Evolutionary conservation across 108 stramenopile species (phyloP), one percentile per base, ranked within the genome.

Genomic region (Fragilaria crotonensis): DNA sequence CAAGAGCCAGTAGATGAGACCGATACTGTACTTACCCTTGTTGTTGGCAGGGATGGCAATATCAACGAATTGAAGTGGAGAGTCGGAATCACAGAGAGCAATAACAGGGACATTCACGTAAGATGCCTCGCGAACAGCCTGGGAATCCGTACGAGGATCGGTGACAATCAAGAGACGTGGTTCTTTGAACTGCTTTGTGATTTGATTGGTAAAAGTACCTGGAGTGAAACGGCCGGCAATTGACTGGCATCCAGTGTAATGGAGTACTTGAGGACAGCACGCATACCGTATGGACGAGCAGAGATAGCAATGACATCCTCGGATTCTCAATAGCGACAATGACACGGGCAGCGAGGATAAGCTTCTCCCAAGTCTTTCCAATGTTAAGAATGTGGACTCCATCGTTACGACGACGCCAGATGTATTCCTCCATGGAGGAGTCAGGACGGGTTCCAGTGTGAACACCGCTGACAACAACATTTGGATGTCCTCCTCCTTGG

Each of bases 21-120:
- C 99, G 66, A 99, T 99, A 64, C 95, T 96, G 74, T 81, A 93
- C 82, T 96, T 98, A 61, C 97, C 97, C 93, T 98, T 98, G 96
- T 99, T 99, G 96, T 99, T 99, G 68, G 93, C 94, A 44, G 99
- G 99, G 68, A 99, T 99, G 73, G 99, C 99, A 66, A 97, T 84
- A 75, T 99, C 99, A 41, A 99, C 93, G 72, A 86, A 93, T 73
- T 96, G 94, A 46, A 98, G 81, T 52, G 99, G 99, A 57, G 97
- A 98, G 78, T 99, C 99, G 30, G 95, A 94, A 76, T 99, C 96
- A 72, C 97, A 97, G 59, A 99, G 91, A 32, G 96, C 97, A 67
- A 99, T 97, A 17, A 99, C 97, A 28, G 97, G 97, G 49, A 99
- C 86, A 79, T 98, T 98, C 25, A 96, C 96, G 75, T 98, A 99